Base-by-base conservation (phyloP, 2,329 filamentous ascomycete genomes). In the Calonectria fujianensis region DNA sequence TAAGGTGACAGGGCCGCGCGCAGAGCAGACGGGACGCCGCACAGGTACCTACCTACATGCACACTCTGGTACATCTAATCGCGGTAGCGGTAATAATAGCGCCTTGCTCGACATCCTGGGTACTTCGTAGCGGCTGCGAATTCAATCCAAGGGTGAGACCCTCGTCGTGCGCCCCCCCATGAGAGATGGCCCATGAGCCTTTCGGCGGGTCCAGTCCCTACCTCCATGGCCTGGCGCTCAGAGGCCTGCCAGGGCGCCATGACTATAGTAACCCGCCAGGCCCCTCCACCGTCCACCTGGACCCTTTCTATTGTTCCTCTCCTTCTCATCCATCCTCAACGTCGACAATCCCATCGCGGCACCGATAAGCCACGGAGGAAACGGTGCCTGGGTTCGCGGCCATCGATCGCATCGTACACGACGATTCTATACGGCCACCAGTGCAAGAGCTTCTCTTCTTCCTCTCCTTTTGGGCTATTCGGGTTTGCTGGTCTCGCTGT, bases 201-300 rank as follows among this genome's bases (percentile, higher is more conserved):
- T 69, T 64, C 35, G 48, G 71, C 71, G 71, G 71, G 71, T 73
- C 71, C 54, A 24, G 29, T 68, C 52, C 50, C 71, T 73, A 50
- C 57, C 63, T 45, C 70, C 66, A 69, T 32, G 37, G 54, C 65
- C 52, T 69, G 65, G 71, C 45, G 48, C 57, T 61, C 68, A 67
- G 35, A 50, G 70, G 63, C 70, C 51, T 72, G 61, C 59, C 61
- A 72, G 69, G 69, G 57, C 57, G 74, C 69, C 76, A 72, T 75
- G 73, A 76, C 72, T 81, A 80, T 79, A 81, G 77, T 79, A 79
- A 79, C 71, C 76, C 74, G 71, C 76, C 65, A 63, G 75, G 74
- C 77, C 80, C 80, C 80, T 79, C 78, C 76, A 76, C 70, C 75
- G 61, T 68, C 70, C 48, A 68, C 76, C 69, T 64, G 77, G 75